Evolutionary conservation across 2,329 filamentous ascomycete genomes (phyloP).

Genomic region (Dactylellina sp.): DNA sequence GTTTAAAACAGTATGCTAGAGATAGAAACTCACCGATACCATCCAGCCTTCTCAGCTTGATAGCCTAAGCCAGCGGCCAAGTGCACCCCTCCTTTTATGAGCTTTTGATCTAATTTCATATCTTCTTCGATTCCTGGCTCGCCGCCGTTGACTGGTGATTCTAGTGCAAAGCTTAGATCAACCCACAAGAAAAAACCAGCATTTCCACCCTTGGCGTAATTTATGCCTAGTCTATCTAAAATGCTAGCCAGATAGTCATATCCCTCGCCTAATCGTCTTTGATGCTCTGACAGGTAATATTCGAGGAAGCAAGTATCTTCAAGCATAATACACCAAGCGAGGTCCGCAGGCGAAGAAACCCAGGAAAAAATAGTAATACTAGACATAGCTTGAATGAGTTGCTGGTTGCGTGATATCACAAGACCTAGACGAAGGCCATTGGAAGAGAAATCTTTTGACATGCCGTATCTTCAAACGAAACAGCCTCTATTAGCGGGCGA

Average conservation of each 20-base stretch:
- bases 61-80: conserved; percentile 63
- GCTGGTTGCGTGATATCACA: conserved; percentile 67
- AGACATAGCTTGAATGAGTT: conserved; percentile 64
- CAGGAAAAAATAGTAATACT: conserved; percentile 66
- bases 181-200: conserved; percentile 72
- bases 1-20: neutral
- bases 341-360: conserved; percentile 66
- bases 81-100: conserved; percentile 63
- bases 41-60: conserved; percentile 63
- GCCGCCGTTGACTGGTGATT: conserved; percentile 7
- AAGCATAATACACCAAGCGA: conserved; percentile 65
- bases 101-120: conserved; percentile 62
- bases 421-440: conserved; percentile 70
- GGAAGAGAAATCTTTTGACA: conserved; percentile 70
- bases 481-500: neutral
- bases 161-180: conserved; percentile 63
- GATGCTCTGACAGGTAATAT: conserved; percentile 66
- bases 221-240: conserved; percentile 65
- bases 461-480: conserved; percentile 61
- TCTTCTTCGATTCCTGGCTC: conserved; percentile 57
- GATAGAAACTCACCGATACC: conserved; percentile 63
- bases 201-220: conserved; percentile 67
- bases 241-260: conserved; percentile 64
- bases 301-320: conserved; percentile 66
- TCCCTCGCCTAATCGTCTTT: conserved; percentile 63